Conservation (phyloP, 2,329 filamentous ascomycete genomes). For the Aspergillus floridensis region DNA sequence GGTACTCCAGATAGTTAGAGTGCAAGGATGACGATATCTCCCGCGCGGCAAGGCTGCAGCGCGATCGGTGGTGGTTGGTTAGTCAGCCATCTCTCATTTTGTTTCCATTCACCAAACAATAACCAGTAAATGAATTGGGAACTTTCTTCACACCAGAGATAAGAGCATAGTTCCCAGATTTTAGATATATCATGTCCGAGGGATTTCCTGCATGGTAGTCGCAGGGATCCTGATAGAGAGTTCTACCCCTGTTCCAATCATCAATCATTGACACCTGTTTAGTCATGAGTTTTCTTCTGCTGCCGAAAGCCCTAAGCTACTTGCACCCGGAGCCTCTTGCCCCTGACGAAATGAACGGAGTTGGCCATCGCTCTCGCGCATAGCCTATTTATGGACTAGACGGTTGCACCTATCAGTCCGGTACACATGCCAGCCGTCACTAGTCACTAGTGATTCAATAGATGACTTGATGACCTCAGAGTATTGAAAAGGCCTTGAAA, state of each 20-base stretch:
- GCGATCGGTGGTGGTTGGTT: background rate
- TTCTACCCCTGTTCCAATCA: too few species aligned
- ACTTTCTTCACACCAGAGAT: too few species aligned
- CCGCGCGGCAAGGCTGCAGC: background rate
- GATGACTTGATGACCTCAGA: background rate
- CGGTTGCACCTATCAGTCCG: constrained; percentile 1
- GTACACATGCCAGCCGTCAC: background rate
- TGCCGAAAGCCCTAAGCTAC: background rate
- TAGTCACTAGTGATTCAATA: background rate
- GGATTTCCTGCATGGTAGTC: too few species aligned
- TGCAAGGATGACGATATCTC: background rate
- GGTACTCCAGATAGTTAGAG: background rate
- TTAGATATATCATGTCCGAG: too few species aligned
- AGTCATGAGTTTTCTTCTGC: background rate
- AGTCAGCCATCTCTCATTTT: too few species aligned
- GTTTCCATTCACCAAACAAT: too few species aligned
- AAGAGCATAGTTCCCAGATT: too few species aligned
- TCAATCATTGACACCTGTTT: too few species aligned
- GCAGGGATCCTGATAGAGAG: too few species aligned
- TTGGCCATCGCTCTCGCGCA: background rate
- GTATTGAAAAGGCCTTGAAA: background rate
- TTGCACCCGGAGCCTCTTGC: background rate
- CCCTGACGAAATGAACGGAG: constrained; percentile 2
- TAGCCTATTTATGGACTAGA: constrained; percentile 1
- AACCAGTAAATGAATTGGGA: too few species aligned